Percentiles rank a stretch among this genome's conserved stretches.
Evolutionary conservation across 768 basidiomycete genomes (phyloP).

Genomic region (Termitomyces sp.): DNA sequence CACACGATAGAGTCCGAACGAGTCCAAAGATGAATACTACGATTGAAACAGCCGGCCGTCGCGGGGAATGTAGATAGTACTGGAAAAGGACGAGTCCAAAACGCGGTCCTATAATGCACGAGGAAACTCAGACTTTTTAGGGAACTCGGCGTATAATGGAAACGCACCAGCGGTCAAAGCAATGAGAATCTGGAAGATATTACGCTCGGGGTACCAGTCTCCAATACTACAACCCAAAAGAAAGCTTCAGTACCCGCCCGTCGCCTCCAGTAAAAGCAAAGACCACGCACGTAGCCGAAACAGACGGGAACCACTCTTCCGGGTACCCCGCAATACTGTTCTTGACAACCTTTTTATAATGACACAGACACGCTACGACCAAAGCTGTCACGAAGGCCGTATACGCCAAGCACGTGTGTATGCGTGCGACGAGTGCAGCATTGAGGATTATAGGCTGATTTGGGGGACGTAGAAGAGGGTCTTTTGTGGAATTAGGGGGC

Average conservation of each 20-base stretch:
- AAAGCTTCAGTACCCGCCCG: background rate
- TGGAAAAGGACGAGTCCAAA: constrained; percentile 63
- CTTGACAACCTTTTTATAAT: constrained; percentile 83
- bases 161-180: constrained; percentile 69
- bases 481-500: constrained; percentile 2
- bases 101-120: constrained; percentile 55
- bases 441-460: constrained; percentile 24
- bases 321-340: constrained; percentile 82
- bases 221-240: constrained; percentile 55
- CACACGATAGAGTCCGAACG: constrained; percentile 75
- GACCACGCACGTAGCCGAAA: constrained; percentile 69
- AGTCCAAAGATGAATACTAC: constrained; percentile 61
- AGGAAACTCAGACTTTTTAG: background rate
- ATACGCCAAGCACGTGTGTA: constrained; percentile 64
- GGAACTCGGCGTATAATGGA: background rate
- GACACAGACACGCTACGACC: constrained; percentile 58
- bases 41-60: constrained; percentile 39
- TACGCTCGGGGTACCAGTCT: constrained; percentile 87
- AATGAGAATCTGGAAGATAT: constrained; percentile 83
- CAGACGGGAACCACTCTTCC: constrained; percentile 89
- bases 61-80: constrained; percentile 52
- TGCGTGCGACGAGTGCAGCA: constrained; percentile 55
- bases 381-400: constrained; percentile 67
- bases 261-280: background rate
- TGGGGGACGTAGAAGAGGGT: background rate